Evolutionary conservation across 176 grass and related monocot species (phyloP).

Genomic region (Lolium rigidum): DNA sequence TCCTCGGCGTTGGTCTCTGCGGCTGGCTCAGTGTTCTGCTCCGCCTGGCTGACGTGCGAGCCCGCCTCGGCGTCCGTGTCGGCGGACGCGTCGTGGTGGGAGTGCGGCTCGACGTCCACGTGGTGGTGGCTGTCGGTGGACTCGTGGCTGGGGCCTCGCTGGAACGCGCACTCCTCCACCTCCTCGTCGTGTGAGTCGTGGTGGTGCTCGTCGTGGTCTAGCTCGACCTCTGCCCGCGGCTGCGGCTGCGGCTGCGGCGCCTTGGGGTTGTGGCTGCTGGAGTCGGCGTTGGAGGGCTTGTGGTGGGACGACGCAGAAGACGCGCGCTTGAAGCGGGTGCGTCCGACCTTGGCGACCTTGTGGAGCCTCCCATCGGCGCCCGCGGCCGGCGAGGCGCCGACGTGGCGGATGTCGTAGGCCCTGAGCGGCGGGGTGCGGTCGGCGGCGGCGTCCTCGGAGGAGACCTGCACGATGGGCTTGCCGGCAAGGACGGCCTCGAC

Average conservation of each 20-base stretch:
- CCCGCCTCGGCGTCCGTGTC: slow-evolving; percentile 43
- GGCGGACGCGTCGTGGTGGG: not conserved
- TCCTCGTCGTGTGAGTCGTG: not conserved
- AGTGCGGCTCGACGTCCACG: not conserved
- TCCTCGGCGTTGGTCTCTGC: slow-evolving; percentile 1
- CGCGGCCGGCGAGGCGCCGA: slow-evolving; percentile 20
- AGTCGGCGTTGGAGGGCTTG: not conserved
- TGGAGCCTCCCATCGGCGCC: slow-evolving; percentile 19
- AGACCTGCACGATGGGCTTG: slow-evolving; percentile 48
- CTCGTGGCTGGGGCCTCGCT: slow-evolving; percentile 15
- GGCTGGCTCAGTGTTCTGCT: not conserved
- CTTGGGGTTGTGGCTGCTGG: not conserved
- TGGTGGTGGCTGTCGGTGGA: slow-evolving; percentile 33
- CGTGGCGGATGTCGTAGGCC: slow-evolving; percentile 61
- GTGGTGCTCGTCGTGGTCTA: not conserved
- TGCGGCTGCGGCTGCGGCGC: not conserved
- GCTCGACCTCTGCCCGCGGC: not conserved
- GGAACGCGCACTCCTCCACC: not conserved
- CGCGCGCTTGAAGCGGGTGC: slow-evolving; percentile 53
- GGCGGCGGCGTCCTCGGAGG: slow-evolving; percentile 41
- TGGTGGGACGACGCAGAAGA: slow-evolving; percentile 5
- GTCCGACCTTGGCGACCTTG: slow-evolving; percentile 47
- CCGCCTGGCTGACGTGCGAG: slow-evolving; percentile 65
- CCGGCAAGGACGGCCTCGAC: slow-evolving; percentile 56
- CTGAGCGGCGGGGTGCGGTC: slow-evolving; percentile 24